These are phyloP conservation scores for Zalerion maritima DNA, from an alignment of 495 filamentous ascomycete genomes.

Conservation along the genomic window DNA sequence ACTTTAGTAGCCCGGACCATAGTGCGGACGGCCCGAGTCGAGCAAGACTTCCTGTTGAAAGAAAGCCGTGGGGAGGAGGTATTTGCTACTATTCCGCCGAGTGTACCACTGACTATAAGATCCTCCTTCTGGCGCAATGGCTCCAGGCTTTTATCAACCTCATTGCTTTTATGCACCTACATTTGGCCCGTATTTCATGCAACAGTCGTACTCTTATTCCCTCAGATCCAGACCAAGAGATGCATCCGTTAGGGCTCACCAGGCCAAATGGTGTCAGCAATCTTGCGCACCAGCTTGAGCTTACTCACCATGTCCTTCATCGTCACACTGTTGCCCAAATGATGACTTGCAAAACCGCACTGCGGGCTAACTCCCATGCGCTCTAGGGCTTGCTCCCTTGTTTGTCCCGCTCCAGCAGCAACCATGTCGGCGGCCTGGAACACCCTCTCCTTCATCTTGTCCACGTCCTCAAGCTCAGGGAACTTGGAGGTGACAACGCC, in stretches of 20 bases:
- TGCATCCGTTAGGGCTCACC: constrained; percentile 49
- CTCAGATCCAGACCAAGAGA: no score
- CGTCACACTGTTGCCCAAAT: constrained; percentile 49
- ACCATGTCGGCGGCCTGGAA: constrained; percentile 54
- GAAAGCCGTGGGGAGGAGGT: no score
- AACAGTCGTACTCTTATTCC: no score
- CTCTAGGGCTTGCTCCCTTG: constrained; percentile 48
- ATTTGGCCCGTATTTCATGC: no score
- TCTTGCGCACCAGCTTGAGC: constrained; percentile 48
- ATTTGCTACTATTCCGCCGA: no score
- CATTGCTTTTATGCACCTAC: no score
- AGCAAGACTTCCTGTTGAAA: no score
- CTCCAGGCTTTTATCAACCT: no score
- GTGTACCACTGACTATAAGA: no score
- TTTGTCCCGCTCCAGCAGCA: constrained; percentile 51
- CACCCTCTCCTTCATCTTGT: constrained; percentile 54
- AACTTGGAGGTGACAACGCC: constrained; percentile 65
- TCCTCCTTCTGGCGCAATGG: no score
- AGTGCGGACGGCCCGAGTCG: no score
- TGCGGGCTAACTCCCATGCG: constrained; percentile 60
- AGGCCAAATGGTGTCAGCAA: constrained; percentile 60
- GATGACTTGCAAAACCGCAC: constrained; percentile 67
- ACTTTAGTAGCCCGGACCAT: no score
- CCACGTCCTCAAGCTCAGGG: constrained; percentile 56
- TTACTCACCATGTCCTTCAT: constrained; percentile 57